Percentiles rank a stretch among this genome's conserved stretches.
phyloP scores from a whole-genome alignment of 176 grass and related monocot genomes.

The Triticum monococcum region DNA sequence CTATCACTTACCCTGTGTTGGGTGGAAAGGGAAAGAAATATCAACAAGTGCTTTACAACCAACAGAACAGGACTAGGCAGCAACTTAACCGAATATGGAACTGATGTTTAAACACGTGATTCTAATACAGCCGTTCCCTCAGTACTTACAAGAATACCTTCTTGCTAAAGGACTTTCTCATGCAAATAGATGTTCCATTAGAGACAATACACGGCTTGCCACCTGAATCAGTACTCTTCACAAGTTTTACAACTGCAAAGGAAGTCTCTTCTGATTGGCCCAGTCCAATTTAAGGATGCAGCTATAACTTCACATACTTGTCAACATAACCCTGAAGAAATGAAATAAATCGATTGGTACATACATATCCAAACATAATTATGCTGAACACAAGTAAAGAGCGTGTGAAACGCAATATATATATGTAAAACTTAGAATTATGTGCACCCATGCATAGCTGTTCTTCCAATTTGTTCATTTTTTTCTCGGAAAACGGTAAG shows the following conservation, averaged over 20 bases:
- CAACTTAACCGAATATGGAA: conserved; percentile 4
- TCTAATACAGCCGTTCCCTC: conserved; percentile 13
- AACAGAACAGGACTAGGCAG: not conserved
- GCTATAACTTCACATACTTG: conserved; percentile 90
- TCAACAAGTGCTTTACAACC: conserved; percentile 22
- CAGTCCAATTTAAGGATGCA: conserved; percentile 30
- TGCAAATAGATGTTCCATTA: conserved; percentile 17
- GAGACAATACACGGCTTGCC: conserved; percentile 3
- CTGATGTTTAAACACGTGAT: conserved; percentile 5
- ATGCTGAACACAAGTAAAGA: conserved; percentile 23
- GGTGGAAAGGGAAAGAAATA: not conserved
- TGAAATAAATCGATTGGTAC: not conserved
- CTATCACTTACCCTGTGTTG: conserved; percentile 8
- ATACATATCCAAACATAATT: conserved; percentile 6
- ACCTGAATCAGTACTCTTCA: conserved; percentile 16
- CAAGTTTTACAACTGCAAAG: not conserved
- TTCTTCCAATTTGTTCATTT: not conserved
- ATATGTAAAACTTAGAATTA: conserved; percentile 5
- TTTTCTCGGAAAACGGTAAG: not conserved
- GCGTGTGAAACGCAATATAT: not conserved
- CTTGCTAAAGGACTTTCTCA: conserved; percentile 14
- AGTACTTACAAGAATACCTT: conserved; percentile 20
- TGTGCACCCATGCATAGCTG: not conserved
- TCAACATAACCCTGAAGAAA: conserved; percentile 91
- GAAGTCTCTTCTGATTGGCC: conserved; percentile 21